Conservation (phyloP, 176 grass and related monocot species). For the Metroxylon sagu region DNA sequence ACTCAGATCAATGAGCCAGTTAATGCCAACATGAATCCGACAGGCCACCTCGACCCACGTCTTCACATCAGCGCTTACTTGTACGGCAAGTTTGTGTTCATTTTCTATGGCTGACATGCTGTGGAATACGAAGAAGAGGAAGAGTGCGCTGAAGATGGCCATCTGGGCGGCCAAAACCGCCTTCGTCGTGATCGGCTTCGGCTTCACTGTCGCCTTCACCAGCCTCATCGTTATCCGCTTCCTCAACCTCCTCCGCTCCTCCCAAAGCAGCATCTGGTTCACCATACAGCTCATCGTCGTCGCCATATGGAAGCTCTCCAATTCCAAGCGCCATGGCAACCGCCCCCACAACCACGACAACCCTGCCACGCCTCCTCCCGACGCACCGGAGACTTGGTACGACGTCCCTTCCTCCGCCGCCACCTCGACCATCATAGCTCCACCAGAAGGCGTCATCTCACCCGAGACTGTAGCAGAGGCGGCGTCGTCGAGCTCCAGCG, state of each 20-base stretch:
- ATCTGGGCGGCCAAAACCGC: constrained; percentile 11
- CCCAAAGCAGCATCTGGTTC: constrained; percentile 23
- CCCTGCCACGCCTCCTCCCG: not conserved
- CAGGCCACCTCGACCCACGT: no score
- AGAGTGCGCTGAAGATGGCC: no score
- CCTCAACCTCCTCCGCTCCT: constrained; percentile 10
- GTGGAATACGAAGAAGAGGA: no score
- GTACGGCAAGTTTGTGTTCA: no score
- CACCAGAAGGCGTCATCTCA: constrained; percentile 12
- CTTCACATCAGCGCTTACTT: no score
- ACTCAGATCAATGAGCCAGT: no score
- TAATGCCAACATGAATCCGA: no score
- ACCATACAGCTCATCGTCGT: constrained; percentile 40
- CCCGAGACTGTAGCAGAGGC: not conserved
- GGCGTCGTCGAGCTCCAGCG: constrained; percentile 5
- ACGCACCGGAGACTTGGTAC: not conserved
- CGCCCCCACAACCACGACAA: not conserved
- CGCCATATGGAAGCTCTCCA: constrained; percentile 28
- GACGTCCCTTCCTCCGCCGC: not conserved
- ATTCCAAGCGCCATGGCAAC: constrained; percentile 2
- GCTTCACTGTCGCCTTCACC: constrained; percentile 4
- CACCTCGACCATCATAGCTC: not conserved
- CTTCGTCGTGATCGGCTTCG: not conserved
- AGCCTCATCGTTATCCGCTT: constrained; percentile 6
- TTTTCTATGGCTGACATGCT: no score